A percentile compares a stretch with the other conserved stretches of the same genome.
These are phyloP conservation scores for Allodekkera sacchari DNA, from an alignment of 805 yeast species.

Conservation along the genomic window DNA sequence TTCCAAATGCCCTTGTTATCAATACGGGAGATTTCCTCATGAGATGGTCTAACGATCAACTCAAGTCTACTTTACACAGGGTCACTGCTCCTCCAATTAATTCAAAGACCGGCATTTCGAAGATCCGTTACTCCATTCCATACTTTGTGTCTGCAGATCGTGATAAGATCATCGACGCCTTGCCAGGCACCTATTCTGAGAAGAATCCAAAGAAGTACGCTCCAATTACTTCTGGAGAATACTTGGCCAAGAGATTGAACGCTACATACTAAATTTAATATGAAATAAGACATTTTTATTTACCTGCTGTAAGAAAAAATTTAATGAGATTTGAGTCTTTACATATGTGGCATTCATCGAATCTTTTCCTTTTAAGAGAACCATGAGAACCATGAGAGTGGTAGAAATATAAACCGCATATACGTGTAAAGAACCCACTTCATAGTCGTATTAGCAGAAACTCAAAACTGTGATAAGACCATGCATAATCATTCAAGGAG, in stretches of 20 bases:
- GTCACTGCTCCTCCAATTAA: slow-evolving; percentile 24
- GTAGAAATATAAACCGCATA: too few species aligned
- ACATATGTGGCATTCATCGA: too few species aligned
- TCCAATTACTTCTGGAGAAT: slow-evolving; percentile 17
- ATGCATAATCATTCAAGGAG: too few species aligned
- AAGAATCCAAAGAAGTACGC: slow-evolving; percentile 12
- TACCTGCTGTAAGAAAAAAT: neutral
- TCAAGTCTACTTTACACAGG: slow-evolving; percentile 32
- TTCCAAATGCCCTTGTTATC: slow-evolving; percentile 27
- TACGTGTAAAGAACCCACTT: too few species aligned
- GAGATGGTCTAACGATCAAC: slow-evolving; percentile 30
- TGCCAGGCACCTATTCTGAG: slow-evolving; percentile 14
- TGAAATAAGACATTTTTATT: neutral
- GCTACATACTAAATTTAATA: slow-evolving; percentile 11
- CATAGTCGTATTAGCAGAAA: too few species aligned
- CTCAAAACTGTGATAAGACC: too few species aligned
- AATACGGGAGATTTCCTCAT: slow-evolving; percentile 32
- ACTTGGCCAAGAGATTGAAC: slow-evolving; percentile 13
- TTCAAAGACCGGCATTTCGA: slow-evolving; percentile 9
- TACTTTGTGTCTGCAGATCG: slow-evolving; percentile 19
- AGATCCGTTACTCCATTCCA: slow-evolving; percentile 22
- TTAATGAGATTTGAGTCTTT: too few species aligned
- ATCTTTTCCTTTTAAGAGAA: too few species aligned
- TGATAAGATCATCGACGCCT: slow-evolving; percentile 10
- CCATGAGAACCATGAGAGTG: too few species aligned